Evolutionary conservation across 495 filamentous ascomycete species (phyloP).

Genomic region (Hyphodiscus hymeniophilus): DNA sequence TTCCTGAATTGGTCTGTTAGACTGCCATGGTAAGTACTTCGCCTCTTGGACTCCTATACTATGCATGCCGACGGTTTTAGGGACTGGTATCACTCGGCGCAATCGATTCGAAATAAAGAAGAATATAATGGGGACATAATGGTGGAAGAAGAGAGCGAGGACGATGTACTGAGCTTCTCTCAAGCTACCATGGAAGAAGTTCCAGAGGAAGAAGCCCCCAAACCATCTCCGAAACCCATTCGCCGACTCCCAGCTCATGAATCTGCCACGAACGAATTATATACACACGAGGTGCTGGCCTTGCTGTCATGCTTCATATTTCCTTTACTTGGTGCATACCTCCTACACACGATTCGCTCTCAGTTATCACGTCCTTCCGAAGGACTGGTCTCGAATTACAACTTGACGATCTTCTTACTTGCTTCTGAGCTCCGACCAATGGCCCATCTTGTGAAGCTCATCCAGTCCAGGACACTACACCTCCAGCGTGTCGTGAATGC

Average conservation of each 20-base stretch:
- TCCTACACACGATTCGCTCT: conserved; percentile 66
- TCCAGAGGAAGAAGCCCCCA: conserved; percentile 27
- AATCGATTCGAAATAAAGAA: conserved; percentile 46
- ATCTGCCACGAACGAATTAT: conserved; percentile 56
- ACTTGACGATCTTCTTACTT: conserved; percentile 87
- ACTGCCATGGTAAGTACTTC: conserved; percentile 64
- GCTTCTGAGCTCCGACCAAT: conserved; percentile 78
- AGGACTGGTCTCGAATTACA: conserved; percentile 82
- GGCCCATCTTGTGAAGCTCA: conserved; percentile 71
- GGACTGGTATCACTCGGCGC: conserved; percentile 86
- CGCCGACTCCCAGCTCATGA: conserved; percentile 17
- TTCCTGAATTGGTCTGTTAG: conserved; percentile 93
- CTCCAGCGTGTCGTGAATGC: conserved; percentile 66
- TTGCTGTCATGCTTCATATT: conserved; percentile 71
- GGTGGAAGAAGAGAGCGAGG: conserved; percentile 37
- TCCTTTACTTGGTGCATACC: conserved; percentile 67
- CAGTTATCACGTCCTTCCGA: conserved; percentile 77
- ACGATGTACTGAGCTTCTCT: conserved; percentile 23
- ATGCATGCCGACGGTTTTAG: conserved; percentile 29
- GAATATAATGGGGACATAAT: conserved; percentile 38
- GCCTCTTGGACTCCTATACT: neutral
- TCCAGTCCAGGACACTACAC: conserved; percentile 71
- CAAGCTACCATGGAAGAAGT: conserved; percentile 30
- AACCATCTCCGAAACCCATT: conserved; percentile 7
- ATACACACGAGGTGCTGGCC: conserved; percentile 63